These are phyloP conservation scores for Penicillium capsulatum DNA, from an alignment of 2,329 filamentous ascomycete species.

Conservation along the genomic window DNA sequence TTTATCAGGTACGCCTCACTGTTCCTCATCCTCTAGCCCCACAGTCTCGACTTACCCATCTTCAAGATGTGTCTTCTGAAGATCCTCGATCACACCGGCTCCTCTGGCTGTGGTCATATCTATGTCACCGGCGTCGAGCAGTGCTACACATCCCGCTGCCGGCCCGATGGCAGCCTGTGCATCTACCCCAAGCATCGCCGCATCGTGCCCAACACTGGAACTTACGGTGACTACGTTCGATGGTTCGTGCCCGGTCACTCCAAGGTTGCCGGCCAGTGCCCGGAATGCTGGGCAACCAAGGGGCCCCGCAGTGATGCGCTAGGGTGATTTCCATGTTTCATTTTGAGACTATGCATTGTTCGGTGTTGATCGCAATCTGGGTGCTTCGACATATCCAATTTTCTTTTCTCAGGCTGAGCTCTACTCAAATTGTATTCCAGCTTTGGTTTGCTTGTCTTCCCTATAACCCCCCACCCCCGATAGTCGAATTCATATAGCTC, in stretches of 20 bases:
- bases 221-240: conserved; percentile 2
- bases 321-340: neutral
- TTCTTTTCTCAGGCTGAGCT: too few species aligned
- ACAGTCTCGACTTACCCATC: too few species aligned
- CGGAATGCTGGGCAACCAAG: neutral
- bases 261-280: conserved; percentile 10
- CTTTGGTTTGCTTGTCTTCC: too few species aligned
- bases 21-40: too few species aligned
- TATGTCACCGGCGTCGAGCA: conserved; percentile 3
- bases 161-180: neutral
- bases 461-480: too few species aligned
- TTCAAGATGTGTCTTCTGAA: conserved; percentile 9
- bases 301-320: neutral
- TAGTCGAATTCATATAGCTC: too few species aligned
- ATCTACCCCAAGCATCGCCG: neutral
- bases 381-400: too few species aligned
- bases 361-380: neutral
- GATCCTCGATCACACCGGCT: conserved; percentile 6
- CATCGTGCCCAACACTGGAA: neutral
- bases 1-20: too few species aligned
- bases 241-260: conserved; percentile 3
- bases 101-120: conserved; percentile 9
- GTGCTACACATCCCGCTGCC: conserved; percentile 1
- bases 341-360: neutral
- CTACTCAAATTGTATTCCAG: too few species aligned